phyloP scores from a whole-genome alignment of 1,284 basidiomycete genomes.

The Bondarzewia mesenterica region DNA sequence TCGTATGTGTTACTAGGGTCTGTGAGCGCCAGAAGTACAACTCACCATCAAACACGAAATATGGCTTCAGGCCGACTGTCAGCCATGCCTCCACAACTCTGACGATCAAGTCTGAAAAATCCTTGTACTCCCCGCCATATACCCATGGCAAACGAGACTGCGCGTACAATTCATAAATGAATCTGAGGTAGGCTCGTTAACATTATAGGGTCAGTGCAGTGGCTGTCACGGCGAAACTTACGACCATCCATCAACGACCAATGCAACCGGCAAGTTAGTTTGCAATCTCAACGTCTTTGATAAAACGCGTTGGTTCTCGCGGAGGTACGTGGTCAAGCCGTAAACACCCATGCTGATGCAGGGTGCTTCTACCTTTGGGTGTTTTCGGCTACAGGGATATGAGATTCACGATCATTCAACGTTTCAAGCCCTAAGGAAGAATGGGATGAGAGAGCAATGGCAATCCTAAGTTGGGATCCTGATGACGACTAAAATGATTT shows the following conservation, averaged over 20 bases:
- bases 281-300: conserved; percentile 40
- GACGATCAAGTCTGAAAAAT: conserved; percentile 46
- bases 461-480: neutral
- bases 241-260: conserved; percentile 88
- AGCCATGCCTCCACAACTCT: conserved; percentile 64
- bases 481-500: neutral
- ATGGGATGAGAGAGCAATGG: neutral
- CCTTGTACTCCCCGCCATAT: conserved; percentile 76
- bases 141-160: conserved; percentile 71
- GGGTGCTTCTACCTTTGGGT: too few relatives aligned
- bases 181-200: conserved; percentile 34
- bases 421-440: neutral
- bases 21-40: too few relatives aligned
- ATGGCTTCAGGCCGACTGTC: conserved; percentile 61
- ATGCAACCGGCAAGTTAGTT: conserved; percentile 19
- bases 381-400: too few relatives aligned
- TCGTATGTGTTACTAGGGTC: too few relatives aligned
- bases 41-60: conserved; percentile 91
- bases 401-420: neutral
- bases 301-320: conserved; percentile 59
- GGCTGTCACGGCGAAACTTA: conserved; percentile 37
- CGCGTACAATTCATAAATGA: conserved; percentile 69
- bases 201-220: neutral
- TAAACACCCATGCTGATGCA: conserved; percentile 64
- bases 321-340: conserved; percentile 73